Base-by-base conservation (phyloP, 805 yeast species). In the Blastobotrys mokoenaii region DNA sequence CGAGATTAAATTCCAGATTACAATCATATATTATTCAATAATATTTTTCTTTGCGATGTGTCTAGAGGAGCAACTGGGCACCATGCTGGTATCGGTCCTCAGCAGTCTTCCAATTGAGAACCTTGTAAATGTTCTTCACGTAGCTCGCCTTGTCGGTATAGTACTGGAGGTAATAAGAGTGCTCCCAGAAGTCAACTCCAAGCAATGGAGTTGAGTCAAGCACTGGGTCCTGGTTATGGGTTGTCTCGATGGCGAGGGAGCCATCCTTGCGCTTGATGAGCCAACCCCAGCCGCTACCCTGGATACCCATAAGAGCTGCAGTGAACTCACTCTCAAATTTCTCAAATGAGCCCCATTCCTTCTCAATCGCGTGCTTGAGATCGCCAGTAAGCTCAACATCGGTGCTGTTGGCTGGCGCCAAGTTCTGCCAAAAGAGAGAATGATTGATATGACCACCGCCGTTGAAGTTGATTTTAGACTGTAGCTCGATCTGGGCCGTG, bases 281-380 rank as follows among this genome's bases (percentile, higher is more conserved):
- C 71, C 88, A 87, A 31, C 88, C 90, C 96, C 96, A 86, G 40
- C 96, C 96, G 3, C 93, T 81, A 62, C 96, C 96, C 69, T 86
- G 95, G 56, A 86, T 76, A 47, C 89, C 89, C 32, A 93, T 89
- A 56, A 86, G 70, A 58, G 77, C 74, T 16, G 73, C 55, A 64
- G 84, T 87, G 52, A 88, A 76, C 47, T 74, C 58, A 33, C 68
- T 54, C 49, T 79, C 77, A 66, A 86, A 71, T 46, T 70, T 71
- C 52, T 86, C 95, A 47, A 82, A 66, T 14, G 81, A 72, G 33
- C 95, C 95, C 59, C 73, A 85, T 62, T 84, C 80, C 37, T 66
- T 68, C 41, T 64, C 58, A 47, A 86, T 76, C 47, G 79, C 79
- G 54, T 73, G 65, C 36, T 70, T 72, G 33, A 84, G 66, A 3